Base-by-base conservation (phyloP, 2,329 filamentous ascomycete genomes). In the Trichoderma aggressivum region DNA sequence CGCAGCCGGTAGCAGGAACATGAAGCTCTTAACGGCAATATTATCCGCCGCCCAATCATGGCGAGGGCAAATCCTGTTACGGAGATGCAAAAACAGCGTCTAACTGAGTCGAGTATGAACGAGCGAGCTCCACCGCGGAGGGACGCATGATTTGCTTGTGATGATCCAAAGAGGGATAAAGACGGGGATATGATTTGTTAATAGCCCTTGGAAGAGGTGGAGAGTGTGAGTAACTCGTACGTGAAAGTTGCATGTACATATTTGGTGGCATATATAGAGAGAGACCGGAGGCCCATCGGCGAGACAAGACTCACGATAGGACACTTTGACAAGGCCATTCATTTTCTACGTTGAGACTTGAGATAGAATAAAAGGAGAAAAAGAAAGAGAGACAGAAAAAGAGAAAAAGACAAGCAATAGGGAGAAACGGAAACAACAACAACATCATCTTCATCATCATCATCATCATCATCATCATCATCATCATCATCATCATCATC, bases 31-130 rank as follows among this genome's bases (percentile, higher is more conserved):
- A 36, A 55, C 26, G 62, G 28, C 62, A 65, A 55, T 34, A 36
- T 8, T n/a, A 12, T n/a, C 61, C 61, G 61, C 39, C n/a, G 36
- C 14, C 65, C 65, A 68, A 68, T 68, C 65, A 68, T 10, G 36
- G 47, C 6, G 8, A 43, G 18, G 28, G 55, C 55, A 60, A 68
- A 50, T 60, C 36, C 55, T 47, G 11, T 68, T 47, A 60, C 65
- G 65, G 65, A 68, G 65, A 60, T 60, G 36, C 55, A 50, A 30
- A 60, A 59, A 47, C 7, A 11, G 26, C 36, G 55, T 18, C 65
- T 68, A 68, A 60, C 65, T 68, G 36, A 60, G 65, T 59, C 55
- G 24, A 60, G 65, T 60, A 68, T 47, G n/a, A 24, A 30, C 55
- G 55, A 68, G 65, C 65, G 65, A 68, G 65, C 65, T 68, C 65